These are phyloP conservation scores for Piper longum DNA, from an alignment of 164 flowering plant species.

Conservation along the genomic window DNA sequence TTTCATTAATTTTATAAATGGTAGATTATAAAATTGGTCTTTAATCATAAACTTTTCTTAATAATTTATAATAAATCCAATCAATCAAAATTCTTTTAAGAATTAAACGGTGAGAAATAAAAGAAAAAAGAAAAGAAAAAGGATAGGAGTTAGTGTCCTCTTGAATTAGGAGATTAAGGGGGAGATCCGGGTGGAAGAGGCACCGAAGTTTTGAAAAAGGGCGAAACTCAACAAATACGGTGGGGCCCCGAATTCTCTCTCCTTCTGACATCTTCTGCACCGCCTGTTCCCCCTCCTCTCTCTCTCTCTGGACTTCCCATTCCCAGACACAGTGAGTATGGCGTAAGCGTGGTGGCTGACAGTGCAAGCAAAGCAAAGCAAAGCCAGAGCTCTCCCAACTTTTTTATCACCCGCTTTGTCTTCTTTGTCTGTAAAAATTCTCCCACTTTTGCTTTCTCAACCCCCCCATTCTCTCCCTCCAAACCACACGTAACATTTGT, in stretches of 20 bases:
- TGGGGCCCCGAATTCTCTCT: not conserved
- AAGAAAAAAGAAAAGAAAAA: too few relatives aligned
- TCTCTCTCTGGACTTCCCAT: slow-evolving; percentile 13
- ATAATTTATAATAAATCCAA: too few relatives aligned
- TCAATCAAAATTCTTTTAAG: too few relatives aligned
- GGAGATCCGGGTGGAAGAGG: not conserved
- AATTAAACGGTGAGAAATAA: too few relatives aligned
- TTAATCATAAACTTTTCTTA: too few relatives aligned
- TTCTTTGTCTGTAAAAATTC: slow-evolving; percentile 19
- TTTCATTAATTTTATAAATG: too few relatives aligned
- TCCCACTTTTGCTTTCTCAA: not conserved
- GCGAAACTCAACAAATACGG: not conserved
- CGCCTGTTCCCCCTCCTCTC: slow-evolving; percentile 11
- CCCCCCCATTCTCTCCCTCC: slow-evolving; percentile 3
- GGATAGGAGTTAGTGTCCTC: not conserved
- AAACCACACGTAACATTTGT: not conserved
- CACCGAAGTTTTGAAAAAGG: not conserved
- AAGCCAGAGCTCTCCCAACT: slow-evolving; percentile 14
- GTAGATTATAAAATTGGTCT: too few relatives aligned
- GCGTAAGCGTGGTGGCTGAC: slow-evolving; percentile 79
- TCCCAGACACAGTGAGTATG: slow-evolving; percentile 17
- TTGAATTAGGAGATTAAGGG: not conserved
- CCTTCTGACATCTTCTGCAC: slow-evolving; percentile 1
- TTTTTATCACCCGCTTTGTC: slow-evolving; percentile 11
- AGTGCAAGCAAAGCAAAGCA: slow-evolving; percentile 86